phyloP scores from a whole-genome alignment of 2,329 filamentous ascomycete genomes.

The Alternaria panax region DNA sequence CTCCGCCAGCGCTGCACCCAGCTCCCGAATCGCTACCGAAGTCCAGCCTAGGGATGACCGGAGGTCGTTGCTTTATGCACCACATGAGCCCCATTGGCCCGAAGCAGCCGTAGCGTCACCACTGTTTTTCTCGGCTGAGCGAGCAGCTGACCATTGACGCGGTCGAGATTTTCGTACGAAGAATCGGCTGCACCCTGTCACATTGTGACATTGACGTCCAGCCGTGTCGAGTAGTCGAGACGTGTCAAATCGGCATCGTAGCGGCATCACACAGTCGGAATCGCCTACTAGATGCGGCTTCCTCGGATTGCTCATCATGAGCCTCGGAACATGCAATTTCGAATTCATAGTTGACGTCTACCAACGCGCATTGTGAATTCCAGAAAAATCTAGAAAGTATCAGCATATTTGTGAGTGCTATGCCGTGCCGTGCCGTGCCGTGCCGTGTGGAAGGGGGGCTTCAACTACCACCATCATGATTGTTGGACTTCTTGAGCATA shows the following conservation, averaged over 20 bases:
- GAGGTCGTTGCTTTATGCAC: slow-evolving; percentile 23
- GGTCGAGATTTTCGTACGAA: slow-evolving; percentile 26
- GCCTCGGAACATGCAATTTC: background rate
- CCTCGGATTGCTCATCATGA: background rate
- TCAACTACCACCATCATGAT: background rate
- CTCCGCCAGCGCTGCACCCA: background rate
- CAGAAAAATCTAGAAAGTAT: background rate
- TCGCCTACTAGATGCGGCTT: background rate
- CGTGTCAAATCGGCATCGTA: background rate
- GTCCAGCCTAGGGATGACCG: slow-evolving; percentile 10
- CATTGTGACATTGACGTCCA: slow-evolving; percentile 3
- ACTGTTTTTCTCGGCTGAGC: slow-evolving; percentile 19
- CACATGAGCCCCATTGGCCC: slow-evolving; percentile 21
- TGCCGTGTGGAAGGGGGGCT: too few relatives aligned
- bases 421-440: background rate
- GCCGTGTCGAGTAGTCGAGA: background rate
- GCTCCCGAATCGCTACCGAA: slow-evolving; percentile 11
- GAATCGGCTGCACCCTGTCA: background rate
- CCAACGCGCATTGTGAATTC: background rate
- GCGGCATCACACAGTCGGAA: background rate
- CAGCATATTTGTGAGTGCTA: background rate
- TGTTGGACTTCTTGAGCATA: background rate
- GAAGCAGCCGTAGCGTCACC: slow-evolving; percentile 17
- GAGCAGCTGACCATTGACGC: slow-evolving; percentile 22
- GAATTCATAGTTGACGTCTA: background rate